Percentiles rank a stretch among this genome's conserved stretches.
These are phyloP conservation scores for Albizia julibrissin DNA, from an alignment of 306 rosid genomes.

Conservation along the genomic window DNA sequence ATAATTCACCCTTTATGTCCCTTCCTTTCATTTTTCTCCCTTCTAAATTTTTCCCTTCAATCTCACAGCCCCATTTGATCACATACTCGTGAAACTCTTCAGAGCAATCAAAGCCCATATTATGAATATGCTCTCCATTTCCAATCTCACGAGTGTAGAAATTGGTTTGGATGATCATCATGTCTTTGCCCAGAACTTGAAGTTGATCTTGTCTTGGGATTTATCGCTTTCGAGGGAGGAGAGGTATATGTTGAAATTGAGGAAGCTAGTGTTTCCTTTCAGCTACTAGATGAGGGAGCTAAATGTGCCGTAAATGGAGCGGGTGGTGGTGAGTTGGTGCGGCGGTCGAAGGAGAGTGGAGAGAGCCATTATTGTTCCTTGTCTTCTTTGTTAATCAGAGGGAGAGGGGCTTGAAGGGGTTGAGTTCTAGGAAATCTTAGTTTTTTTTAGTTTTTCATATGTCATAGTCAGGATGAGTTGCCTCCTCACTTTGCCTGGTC, in stretches of 20 bases:
- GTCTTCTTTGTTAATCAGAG: too few relatives aligned
- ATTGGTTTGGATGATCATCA: conserved; percentile 51
- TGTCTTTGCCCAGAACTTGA: conserved; percentile 62
- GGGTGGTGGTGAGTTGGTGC: conserved; percentile 54
- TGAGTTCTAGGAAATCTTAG: too few relatives aligned
- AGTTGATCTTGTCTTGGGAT: conserved; percentile 72
- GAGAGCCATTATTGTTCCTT: too few relatives aligned
- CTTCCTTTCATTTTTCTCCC: conserved; percentile 42
- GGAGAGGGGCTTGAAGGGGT: too few relatives aligned
- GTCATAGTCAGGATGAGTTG: too few relatives aligned
- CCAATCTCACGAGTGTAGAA: conserved; percentile 44
- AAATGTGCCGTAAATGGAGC: conserved; percentile 58
- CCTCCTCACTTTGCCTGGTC: too few relatives aligned
- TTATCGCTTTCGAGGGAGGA: conserved; percentile 67
- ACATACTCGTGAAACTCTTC: conserved; percentile 60
- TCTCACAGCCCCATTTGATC: conserved; percentile 46
- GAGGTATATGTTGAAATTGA: conserved; percentile 70
- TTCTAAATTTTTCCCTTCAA: conserved; percentile 63
- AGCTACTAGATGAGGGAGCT: conserved; percentile 50
- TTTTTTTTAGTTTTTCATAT: too few relatives aligned
- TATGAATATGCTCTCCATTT: conserved; percentile 45
- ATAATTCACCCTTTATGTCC: conserved; percentile 11
- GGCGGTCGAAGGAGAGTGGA: conserved; percentile 68
- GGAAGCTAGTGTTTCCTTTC: conserved; percentile 53
- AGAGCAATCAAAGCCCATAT: conserved; percentile 50